Conservation (phyloP, 1,139 yeast genomes). For the Zygosaccharomyces pseudobailii region DNA sequence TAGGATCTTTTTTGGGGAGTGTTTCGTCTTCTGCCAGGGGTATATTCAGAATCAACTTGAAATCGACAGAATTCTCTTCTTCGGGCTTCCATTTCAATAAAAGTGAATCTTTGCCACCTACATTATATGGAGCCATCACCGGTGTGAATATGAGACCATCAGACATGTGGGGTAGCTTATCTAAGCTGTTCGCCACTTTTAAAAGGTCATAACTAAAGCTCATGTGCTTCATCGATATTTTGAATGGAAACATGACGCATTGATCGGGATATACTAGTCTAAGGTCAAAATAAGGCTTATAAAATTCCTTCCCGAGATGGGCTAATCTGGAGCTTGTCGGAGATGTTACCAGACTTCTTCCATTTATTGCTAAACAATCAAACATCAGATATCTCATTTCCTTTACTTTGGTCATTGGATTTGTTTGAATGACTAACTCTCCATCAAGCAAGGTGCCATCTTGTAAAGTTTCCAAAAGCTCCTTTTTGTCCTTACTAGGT, state of each 20-base stretch:
- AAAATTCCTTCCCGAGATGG: slow-evolving; percentile 73
- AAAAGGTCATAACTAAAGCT: slow-evolving; percentile 73
- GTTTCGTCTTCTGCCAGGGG: slow-evolving; percentile 64
- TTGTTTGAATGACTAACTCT: slow-evolving; percentile 62
- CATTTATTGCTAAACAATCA: slow-evolving; percentile 84
- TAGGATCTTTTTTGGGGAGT: slow-evolving; percentile 64
- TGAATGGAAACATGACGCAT: slow-evolving; percentile 76
- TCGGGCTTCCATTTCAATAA: slow-evolving; percentile 96
- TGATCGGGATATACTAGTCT: slow-evolving; percentile 67
- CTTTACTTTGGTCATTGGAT: slow-evolving; percentile 47
- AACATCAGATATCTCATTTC: slow-evolving; percentile 81
- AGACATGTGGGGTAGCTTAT: slow-evolving; percentile 75
- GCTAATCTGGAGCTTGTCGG: slow-evolving; percentile 79
- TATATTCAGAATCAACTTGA: slow-evolving; percentile 66
- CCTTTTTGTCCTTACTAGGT: slow-evolving; percentile 46
- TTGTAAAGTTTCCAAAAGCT: slow-evolving; percentile 48
- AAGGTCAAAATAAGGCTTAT: slow-evolving; percentile 72
- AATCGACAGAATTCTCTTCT: slow-evolving; percentile 89
- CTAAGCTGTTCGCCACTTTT: slow-evolving; percentile 69
- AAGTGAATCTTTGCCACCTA: slow-evolving; percentile 75
- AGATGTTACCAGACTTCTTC: slow-evolving; percentile 61
- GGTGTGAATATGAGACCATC: slow-evolving; percentile 95
- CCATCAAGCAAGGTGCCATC: slow-evolving; percentile 94
- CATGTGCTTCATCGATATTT: slow-evolving; percentile 82
- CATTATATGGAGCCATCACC: slow-evolving; percentile 77